Base-by-base conservation (phyloP, 441 rosid species). In the Theobroma grandiflorum region DNA sequence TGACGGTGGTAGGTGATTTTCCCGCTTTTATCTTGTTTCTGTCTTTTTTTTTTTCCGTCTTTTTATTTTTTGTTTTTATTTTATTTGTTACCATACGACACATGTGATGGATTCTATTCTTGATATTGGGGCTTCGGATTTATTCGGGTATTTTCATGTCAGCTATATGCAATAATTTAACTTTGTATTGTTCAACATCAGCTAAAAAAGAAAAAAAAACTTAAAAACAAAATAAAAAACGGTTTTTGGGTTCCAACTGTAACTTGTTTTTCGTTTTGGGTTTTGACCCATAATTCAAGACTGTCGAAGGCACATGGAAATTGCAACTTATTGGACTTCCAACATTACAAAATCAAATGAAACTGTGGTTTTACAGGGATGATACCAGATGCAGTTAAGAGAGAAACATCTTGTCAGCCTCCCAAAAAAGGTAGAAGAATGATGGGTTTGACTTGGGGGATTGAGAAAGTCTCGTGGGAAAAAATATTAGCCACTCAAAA, bases 1-100 rank as follows among this genome's bases (percentile, higher is more conserved):
- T 10, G 22, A 52, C 79, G 63, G 79, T 52, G 73, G 61, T 12
- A 15, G 71, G 68, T 35, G 47, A 64, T 49, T 38, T 76, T 40
- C 79, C 65, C 72, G 72, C 70, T 64, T 77, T 65, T 77, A 77
- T 77, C 62, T 14, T 4, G 22, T 35, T 77, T 57, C 47, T 50
- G 4, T 35, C n/a, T 2, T 37, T 63, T 11, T 63, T 5, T 31
- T 12, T 35, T 33, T 15, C n/a, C n/a, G n/a, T n/a, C n/a, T n/a
- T n/a, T n/a, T n/a, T n/a, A n/a, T n/a, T n/a, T n/a, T n/a, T n/a
- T n/a, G n/a, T n/a, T n/a, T n/a, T 53, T 53, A 6, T 45, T 45
- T 45, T 45, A 6, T 53, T 35, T 6, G n/a, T 35, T 31, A 12
- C 8, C 43, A 15, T 63, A 42, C 14, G n/a, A 4, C 16, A 61